Evolutionary conservation across 2,329 filamentous ascomycete species (phyloP), one percentile per base, ranked within the genome.

Genomic region (Didymella pomorum): DNA sequence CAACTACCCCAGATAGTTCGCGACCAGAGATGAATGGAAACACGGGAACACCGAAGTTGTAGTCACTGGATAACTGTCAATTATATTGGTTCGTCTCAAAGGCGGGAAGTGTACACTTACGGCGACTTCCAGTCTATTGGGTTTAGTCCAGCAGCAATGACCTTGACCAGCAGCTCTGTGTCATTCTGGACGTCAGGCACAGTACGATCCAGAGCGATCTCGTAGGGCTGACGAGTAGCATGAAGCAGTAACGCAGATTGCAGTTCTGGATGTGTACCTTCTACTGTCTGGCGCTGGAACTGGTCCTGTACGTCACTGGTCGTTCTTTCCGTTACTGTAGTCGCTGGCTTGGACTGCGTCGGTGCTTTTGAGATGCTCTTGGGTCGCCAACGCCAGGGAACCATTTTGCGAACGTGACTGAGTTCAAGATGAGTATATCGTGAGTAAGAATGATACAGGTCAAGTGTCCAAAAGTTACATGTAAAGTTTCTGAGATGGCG

Each of bases 51-150:
- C 85, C 87, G 69, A 91, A 92, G 61, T 87, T 87, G 69, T 84
- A 92, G 67, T 89, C 89, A 11, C 88, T 89, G 31, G 14, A 45
- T 20, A 52, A 52, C 29, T 21, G 41, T 58, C 14, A 54, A 49
- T 23, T 3, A 16, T 6, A 25, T 7, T 25, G 3, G 20, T 28
- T 2, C 37, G 10, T 7, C 2, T 0, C 4, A 20, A 5, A 11
- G 6, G 5, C 16, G 1, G 16, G 16, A 6, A 18, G 33, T 4
- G 12, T 28, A 5, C 14, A 80, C 85, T 66, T 78, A 90, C 88
- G 88, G 87, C 58, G 86, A 84, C 78, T 90, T 90, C 87, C 87
- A 91, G 71, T 91, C 90, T 54, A 93, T 89, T 0, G 90, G 90
- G 67, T 93, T 93, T 35, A 93, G 77, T 0, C 90, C 89, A 65